Conservation (phyloP, 768 basidiomycete species). For the Macrolepiota albuminosa region DNA sequence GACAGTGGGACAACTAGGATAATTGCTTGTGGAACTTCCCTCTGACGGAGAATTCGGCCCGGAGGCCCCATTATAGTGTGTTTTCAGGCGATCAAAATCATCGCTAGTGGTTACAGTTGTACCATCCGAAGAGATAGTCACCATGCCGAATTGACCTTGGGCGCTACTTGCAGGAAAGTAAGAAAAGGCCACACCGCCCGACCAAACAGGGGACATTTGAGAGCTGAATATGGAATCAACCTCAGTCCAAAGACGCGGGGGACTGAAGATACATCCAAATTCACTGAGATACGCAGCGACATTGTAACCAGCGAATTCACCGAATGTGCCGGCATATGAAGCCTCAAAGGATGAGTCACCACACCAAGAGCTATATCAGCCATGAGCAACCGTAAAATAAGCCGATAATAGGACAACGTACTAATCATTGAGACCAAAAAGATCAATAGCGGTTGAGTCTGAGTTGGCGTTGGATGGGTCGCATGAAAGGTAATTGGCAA, state of each 20-base stretch:
- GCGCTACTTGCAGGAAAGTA: constrained; percentile 83
- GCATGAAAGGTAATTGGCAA: constrained; percentile 81
- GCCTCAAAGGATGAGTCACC: constrained; percentile 55
- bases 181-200: constrained; percentile 84
- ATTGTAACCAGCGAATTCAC: constrained; percentile 58
- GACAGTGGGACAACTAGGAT: constrained; percentile 61
- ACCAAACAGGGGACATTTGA: constrained; percentile 76
- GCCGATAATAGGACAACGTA: constrained; percentile 30
- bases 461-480: constrained; percentile 51
- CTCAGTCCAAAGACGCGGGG: constrained; percentile 78
- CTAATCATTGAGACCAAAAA: constrained; percentile 89
- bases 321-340: constrained; percentile 52
- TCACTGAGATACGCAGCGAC: constrained; percentile 89
- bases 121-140: constrained; percentile 64
- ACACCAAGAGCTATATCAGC: constrained; percentile 67
- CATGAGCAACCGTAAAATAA: neutral
- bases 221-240: constrained; percentile 64
- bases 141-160: constrained; percentile 80
- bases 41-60: constrained; percentile 57
- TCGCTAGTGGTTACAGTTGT: constrained; percentile 59
- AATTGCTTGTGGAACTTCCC: constrained; percentile 38
- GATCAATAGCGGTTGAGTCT: constrained; percentile 64
- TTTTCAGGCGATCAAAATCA: constrained; percentile 64
- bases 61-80: constrained; percentile 54
- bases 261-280: constrained; percentile 65